Evolutionary conservation across 129 eudicot species (phyloP).

Genomic region (Artemisia annua): DNA sequence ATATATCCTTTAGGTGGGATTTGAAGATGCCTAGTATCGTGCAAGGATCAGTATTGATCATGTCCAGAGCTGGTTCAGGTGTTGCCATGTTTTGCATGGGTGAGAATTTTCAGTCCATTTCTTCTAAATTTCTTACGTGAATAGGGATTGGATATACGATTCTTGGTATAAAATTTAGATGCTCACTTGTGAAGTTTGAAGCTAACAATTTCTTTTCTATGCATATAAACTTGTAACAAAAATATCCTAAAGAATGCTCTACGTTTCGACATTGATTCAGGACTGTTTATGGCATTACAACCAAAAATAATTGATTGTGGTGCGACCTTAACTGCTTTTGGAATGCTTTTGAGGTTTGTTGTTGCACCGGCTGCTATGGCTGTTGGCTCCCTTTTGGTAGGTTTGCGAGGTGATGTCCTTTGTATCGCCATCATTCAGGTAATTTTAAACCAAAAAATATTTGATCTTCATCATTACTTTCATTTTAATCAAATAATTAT

Average conservation of each 20-base stretch:
- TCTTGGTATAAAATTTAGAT: too few species aligned
- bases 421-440: slow-evolving; percentile 66
- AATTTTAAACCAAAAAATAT: background rate
- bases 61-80: slow-evolving; percentile 92
- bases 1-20: slow-evolving; percentile 48
- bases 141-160: background rate
- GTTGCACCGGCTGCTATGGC: slow-evolving; percentile 56
- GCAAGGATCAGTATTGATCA: slow-evolving; percentile 68
- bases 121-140: background rate
- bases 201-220: background rate
- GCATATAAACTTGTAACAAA: background rate
- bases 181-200: background rate
- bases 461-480: too few species aligned
- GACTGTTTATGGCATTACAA: slow-evolving; percentile 72
- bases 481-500: background rate
- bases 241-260: background rate
- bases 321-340: slow-evolving; percentile 37
- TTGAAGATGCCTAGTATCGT: slow-evolving; percentile 68
- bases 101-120: slow-evolving; percentile 17
- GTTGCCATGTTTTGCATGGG: slow-evolving; percentile 93
- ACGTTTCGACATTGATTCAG: slow-evolving; percentile 34
- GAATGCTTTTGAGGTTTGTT: slow-evolving; percentile 58
- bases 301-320: slow-evolving; percentile 70
- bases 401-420: slow-evolving; percentile 52
- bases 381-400: slow-evolving; percentile 42